A percentile compares a stretch with the other conserved stretches of the same genome.
Evolutionary conservation across 208 protist genomes (phyloP).

Genomic region (Trypanosoma melophagium): DNA sequence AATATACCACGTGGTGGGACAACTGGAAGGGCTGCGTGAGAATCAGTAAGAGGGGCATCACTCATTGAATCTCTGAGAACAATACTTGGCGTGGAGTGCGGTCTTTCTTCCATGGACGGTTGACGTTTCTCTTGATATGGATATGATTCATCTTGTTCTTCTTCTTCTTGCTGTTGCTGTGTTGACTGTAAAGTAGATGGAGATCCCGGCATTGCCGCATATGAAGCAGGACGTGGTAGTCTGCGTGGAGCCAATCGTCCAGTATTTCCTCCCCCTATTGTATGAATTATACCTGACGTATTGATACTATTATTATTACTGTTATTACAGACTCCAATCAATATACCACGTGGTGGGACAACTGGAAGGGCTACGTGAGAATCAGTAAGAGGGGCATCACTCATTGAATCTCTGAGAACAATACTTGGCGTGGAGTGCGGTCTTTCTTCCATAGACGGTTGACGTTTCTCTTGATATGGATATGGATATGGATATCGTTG

Average conservation of each 20-base stretch:
- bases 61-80: neutral
- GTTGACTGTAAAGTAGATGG: neutral
- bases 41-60: neutral
- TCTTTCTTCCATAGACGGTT: neutral
- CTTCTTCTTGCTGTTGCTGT: neutral
- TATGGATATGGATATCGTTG: too few species aligned
- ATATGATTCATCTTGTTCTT: neutral
- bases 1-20: too few species aligned
- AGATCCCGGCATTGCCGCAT: neutral
- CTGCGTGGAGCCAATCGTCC: neutral
- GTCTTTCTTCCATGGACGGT: neutral
- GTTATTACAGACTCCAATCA: neutral
- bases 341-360: too few species aligned
- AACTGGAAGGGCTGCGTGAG: neutral
- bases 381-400: neutral
- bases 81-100: neutral
- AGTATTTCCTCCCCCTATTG: neutral
- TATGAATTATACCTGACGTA: too few species aligned
- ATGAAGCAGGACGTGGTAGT: conserved; percentile 2
- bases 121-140: too few species aligned
- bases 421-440: neutral
- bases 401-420: neutral
- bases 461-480: too few species aligned
- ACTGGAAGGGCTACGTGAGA: neutral
- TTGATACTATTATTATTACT: neutral